Evolutionary conservation across 2,329 filamentous ascomycete genomes (phyloP).

Genomic region (Xenoacremonium recifei): DNA sequence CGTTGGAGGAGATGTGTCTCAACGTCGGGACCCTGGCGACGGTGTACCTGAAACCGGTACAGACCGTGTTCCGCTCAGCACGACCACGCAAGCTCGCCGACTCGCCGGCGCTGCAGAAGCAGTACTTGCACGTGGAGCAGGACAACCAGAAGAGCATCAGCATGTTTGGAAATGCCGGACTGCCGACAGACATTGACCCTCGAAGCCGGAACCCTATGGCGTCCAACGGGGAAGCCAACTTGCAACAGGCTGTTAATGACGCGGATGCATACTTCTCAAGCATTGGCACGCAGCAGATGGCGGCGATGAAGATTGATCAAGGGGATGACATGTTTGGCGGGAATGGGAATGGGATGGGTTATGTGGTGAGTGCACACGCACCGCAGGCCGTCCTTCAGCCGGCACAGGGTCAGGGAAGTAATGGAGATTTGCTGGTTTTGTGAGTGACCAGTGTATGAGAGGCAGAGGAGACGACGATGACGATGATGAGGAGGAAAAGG

Average conservation of each 20-base stretch:
- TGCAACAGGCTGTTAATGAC: constrained; percentile 73
- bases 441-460: too few species aligned
- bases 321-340: constrained; percentile 62
- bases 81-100: constrained; percentile 76
- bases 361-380: constrained; percentile 80
- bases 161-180: constrained; percentile 53
- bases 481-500: too few species aligned
- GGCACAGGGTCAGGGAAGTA: constrained; percentile 60
- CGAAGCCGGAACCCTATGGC: constrained; percentile 32
- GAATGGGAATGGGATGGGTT: constrained; percentile 51
- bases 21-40: constrained; percentile 95
- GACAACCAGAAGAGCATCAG: constrained; percentile 61
- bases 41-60: constrained; percentile 95
- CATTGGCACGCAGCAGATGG: constrained; percentile 72
- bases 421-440: constrained; percentile 70
- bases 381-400: constrained; percentile 75
- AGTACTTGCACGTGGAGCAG: constrained; percentile 52
- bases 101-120: constrained; percentile 80
- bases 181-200: constrained; percentile 50
- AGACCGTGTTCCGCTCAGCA: constrained; percentile 91
- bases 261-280: constrained; percentile 89
- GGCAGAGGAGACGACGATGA: too few species aligned
- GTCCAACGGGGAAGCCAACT: constrained; percentile 41
- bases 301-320: constrained; percentile 64
- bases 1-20: constrained; percentile 94